Percentiles rank a stretch among this genome's conserved stretches.
phyloP scores from a whole-genome alignment of 352 stramenopile species.

The Peronospora belbahrii region DNA sequence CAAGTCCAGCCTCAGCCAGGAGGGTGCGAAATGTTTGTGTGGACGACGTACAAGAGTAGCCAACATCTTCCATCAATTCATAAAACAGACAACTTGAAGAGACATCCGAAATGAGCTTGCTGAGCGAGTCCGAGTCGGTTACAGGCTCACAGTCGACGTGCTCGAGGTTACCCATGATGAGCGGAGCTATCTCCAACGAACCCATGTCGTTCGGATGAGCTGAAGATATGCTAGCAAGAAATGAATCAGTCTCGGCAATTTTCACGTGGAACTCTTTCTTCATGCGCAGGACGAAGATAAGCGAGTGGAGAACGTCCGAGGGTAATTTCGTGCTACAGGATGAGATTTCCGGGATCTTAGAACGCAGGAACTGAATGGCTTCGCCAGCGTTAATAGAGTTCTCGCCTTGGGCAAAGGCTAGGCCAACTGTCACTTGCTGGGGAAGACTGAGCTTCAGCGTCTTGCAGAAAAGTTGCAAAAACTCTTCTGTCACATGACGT shows the following conservation, averaged over 20 bases:
- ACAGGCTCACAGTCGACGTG: conserved; percentile 73
- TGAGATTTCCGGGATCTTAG: conserved; percentile 82
- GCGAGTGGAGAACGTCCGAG: conserved; percentile 71
- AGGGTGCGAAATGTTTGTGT: conserved; percentile 75
- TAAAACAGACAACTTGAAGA: conserved; percentile 79
- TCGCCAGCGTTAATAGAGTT: conserved; percentile 45
- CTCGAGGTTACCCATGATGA: conserved; percentile 82
- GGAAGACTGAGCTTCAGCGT: conserved; percentile 80
- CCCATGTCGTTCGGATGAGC: conserved; percentile 84
- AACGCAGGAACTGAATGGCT: conserved; percentile 69
- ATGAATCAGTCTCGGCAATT: conserved; percentile 75
- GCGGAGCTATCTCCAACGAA: conserved; percentile 73
- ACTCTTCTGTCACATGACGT: conserved; percentile 68
- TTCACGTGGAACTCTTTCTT: conserved; percentile 70
- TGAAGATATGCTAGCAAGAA: conserved; percentile 77
- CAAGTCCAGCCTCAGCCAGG: conserved; percentile 71
- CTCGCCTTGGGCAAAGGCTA: conserved; percentile 76
- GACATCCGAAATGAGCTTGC: conserved; percentile 75
- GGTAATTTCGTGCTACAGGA: conserved; percentile 75
- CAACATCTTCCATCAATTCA: conserved; percentile 88
- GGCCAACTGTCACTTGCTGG: conserved; percentile 77
- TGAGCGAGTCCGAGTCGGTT: conserved; percentile 52
- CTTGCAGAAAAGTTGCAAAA: conserved; percentile 66
- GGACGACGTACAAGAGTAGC: conserved; percentile 76
- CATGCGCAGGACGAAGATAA: conserved; percentile 77